Conservation (phyloP, 345 rosid species). For the Ailanthus altissimus region DNA sequence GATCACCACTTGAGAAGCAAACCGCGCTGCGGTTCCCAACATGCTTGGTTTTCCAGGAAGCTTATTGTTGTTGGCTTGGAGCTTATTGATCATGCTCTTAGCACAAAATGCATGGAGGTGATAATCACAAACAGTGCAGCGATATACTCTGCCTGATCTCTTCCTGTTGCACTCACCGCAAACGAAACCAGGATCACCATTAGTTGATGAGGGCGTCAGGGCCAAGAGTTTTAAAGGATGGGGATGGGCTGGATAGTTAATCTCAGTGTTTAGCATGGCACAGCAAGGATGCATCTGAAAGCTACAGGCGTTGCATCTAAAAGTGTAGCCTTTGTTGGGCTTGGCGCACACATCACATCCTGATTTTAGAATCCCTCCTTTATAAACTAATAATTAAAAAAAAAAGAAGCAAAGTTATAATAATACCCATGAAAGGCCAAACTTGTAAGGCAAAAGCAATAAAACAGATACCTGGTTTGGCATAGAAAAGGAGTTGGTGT, state of each 20-base stretch:
- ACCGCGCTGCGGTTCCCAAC: constrained; percentile 55
- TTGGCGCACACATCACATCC: constrained; percentile 73
- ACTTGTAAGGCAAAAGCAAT: no score
- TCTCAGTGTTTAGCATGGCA: constrained; percentile 58
- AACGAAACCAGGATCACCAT: constrained; percentile 25
- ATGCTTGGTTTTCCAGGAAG: constrained; percentile 45
- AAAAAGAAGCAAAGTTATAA: neutral
- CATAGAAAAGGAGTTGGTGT: constrained; percentile 57
- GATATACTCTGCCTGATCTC: constrained; percentile 66
- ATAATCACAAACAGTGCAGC: constrained; percentile 71
- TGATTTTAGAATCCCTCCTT: constrained; percentile 67
- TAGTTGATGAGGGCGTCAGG: neutral
- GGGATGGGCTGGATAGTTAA: constrained; percentile 51
- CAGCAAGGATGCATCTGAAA: constrained; percentile 93
- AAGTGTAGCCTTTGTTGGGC: constrained; percentile 61
- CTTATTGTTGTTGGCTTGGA: constrained; percentile 50
- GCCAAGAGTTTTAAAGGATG: constrained; percentile 60
- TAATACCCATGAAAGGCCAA: no score
- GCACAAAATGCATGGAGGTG: constrained; percentile 84
- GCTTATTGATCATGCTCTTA: constrained; percentile 73
- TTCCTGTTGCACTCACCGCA: constrained; percentile 75
- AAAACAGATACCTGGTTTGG: constrained; percentile 55
- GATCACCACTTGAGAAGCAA: constrained; percentile 67
- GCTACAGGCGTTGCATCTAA: constrained; percentile 65
- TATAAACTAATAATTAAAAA: constrained; percentile 14